Evolutionary conservation across 208 protist genomes (phyloP), one percentile per base, ranked within the genome.

Genomic region (Acanthamoeba lugdunensis): DNA sequence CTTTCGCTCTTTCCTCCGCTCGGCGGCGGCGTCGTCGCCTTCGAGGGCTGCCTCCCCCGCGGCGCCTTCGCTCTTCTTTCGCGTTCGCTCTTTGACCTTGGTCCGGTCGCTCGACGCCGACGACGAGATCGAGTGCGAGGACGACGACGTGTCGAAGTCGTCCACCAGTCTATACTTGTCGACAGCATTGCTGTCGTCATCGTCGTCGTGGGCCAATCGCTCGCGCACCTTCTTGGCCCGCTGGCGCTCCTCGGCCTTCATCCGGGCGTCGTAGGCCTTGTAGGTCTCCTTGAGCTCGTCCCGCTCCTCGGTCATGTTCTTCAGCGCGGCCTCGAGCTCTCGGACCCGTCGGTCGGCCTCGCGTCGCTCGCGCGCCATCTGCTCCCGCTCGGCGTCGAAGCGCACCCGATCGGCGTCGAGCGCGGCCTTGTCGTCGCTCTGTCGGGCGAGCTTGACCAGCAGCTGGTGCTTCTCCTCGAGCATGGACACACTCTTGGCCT

Each of bases 391-490:
- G 52, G 48, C 77, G 11, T 85, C 77, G 4, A 85, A 21, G 25
- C 25, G 52, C 13, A 48, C 77, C n/a, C 77, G 77, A 4, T 61
- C 77, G n/a, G 77, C 5, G n/a, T 85, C 77, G n/a, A 85, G 25
- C 28, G 48, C 77, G 2, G 21, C 52, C 25, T 61, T 56, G 7
- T 85, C 77, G 25, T 85, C 77, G 52, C 25, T 61, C 25, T 54
- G 52, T 5, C 77, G 77, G 21, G 77, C 77, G 52, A 52, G 14
- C 73, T 81, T 81, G 77, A 37, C 41, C 11, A 85, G 48, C 77
- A 85, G 50, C 52, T 85, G 77, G 77, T 85, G 50, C 77, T 85
- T 85, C 52, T 85, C 77, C 77, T 85, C 77, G n/a, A 85, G 77
- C 77, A 85, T 21, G 21, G 50, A 4, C 77, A 85, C 77, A 50